Evolutionary conservation across 2,329 filamentous ascomycete species (phyloP).

Genomic region (Pseudocercospora fijiensis): DNA sequence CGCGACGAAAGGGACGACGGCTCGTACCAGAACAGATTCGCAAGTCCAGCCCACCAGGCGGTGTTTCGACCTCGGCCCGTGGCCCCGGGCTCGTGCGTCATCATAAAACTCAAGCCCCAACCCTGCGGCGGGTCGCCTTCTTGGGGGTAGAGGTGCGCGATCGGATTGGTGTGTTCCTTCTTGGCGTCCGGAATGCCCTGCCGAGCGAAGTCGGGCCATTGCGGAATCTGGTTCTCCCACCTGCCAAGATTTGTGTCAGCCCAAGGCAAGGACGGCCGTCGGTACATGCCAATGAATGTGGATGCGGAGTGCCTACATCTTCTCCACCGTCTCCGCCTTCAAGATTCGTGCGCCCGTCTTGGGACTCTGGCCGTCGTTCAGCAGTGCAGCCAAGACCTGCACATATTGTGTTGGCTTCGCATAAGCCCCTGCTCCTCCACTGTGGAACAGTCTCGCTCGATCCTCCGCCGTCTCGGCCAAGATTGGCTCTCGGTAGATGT

Average conservation of each 20-base stretch:
- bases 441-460: constrained; percentile 52
- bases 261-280: constrained; percentile 42
- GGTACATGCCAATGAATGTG: too few relatives aligned
- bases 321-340: constrained; percentile 56
- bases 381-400: constrained; percentile 60
- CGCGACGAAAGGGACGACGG: too few relatives aligned
- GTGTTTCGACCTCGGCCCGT: constrained; percentile 39
- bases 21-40: constrained; percentile 40
- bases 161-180: constrained; percentile 36
- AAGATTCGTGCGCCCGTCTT: constrained; percentile 57
- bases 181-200: constrained; percentile 37
- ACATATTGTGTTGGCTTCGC: constrained; percentile 60
- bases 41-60: constrained; percentile 40
- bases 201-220: constrained; percentile 39
- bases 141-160: constrained; percentile 43
- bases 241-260: constrained; percentile 54
- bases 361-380: constrained; percentile 65
- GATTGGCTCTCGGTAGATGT: constrained; percentile 52
- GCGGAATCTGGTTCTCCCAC: constrained; percentile 56
- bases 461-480: constrained; percentile 48
- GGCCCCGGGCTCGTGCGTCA: constrained; percentile 38
- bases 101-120: constrained; percentile 55
- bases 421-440: constrained; percentile 63
- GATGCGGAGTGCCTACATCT: constrained; percentile 59
- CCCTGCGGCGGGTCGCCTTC: constrained; percentile 57